These are phyloP conservation scores for Euphorbia tirucalli DNA, from an alignment of 345 rosid genomes.

Conservation along the genomic window DNA sequence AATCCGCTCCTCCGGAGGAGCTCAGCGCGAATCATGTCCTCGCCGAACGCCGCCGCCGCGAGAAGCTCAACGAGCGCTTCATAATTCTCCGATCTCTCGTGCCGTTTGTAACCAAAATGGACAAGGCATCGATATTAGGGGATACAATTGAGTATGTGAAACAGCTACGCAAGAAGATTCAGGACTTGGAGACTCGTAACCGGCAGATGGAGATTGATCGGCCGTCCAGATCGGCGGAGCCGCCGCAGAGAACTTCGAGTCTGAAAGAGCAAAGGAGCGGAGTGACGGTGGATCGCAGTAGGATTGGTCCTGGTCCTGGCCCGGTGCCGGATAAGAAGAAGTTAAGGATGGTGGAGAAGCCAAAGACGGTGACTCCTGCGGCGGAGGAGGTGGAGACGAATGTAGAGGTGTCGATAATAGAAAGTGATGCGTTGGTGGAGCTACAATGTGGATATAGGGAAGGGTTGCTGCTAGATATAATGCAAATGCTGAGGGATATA, in stretches of 20 bases:
- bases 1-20: slow-evolving; percentile 53
- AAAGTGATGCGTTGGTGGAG: slow-evolving; percentile 78
- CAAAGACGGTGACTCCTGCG: slow-evolving; percentile 38
- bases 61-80: slow-evolving; percentile 91
- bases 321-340: slow-evolving; percentile 48
- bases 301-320: slow-evolving; percentile 21
- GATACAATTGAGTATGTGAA: slow-evolving; percentile 95
- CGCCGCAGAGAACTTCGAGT: slow-evolving; percentile 32
- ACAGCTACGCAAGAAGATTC: slow-evolving; percentile 72
- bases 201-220: slow-evolving; percentile 49
- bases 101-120: slow-evolving; percentile 97
- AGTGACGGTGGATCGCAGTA: slow-evolving; percentile 31
- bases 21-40: slow-evolving; percentile 85
- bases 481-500: slow-evolving; percentile 67
- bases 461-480: slow-evolving; percentile 75
- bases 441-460: slow-evolving; percentile 68
- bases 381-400: slow-evolving; percentile 25
- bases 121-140: slow-evolving; percentile 92
- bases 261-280: slow-evolving; percentile 41
- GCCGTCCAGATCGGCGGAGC: slow-evolving; percentile 30
- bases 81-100: slow-evolving; percentile 72
- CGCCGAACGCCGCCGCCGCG: slow-evolving; percentile 92
- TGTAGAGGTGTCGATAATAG: slow-evolving; percentile 93
- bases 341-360: slow-evolving; percentile 52
- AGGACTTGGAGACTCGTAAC: slow-evolving; percentile 64